These are phyloP conservation scores for Aureobasidium sp. DNA, from an alignment of 2,329 filamentous ascomycete genomes.

Conservation along the genomic window DNA sequence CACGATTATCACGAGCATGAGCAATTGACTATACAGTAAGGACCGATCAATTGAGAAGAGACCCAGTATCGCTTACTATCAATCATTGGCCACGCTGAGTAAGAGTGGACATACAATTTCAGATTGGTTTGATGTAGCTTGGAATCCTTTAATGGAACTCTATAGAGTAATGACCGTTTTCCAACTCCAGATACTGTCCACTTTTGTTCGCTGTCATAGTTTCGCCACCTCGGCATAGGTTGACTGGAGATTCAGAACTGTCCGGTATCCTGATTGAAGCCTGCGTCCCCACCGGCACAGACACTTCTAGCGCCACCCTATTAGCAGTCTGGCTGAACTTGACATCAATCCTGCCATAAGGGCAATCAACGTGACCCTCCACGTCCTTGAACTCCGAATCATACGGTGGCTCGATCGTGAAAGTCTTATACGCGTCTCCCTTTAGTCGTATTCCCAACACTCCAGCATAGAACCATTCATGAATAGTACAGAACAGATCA, in stretches of 20 bases:
- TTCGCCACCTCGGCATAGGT: neutral
- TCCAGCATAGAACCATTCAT: constrained; percentile 54
- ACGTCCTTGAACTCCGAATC: constrained; percentile 45
- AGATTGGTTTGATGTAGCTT: too few species aligned
- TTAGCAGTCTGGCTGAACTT: constrained; percentile 25
- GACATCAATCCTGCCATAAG: constrained; percentile 42
- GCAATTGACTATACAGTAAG: too few species aligned
- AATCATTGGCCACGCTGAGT: too few species aligned
- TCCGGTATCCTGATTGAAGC: constrained; percentile 11
- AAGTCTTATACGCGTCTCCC: constrained; percentile 45
- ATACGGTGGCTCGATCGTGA: constrained; percentile 44
- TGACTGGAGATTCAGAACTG: neutral
- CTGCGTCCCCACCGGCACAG: constrained; percentile 31
- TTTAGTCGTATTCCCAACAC: constrained; percentile 44
- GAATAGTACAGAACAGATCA: constrained; percentile 54
- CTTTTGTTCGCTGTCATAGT: neutral
- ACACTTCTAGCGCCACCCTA: constrained; percentile 26
- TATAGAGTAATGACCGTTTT: neutral
- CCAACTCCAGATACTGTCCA: neutral
- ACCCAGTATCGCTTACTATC: too few species aligned
- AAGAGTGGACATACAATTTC: too few species aligned
- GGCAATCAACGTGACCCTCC: constrained; percentile 43
- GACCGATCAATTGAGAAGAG: too few species aligned
- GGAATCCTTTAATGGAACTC: neutral
- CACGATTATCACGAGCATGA: too few species aligned